A percentile compares a stretch with the other conserved stretches of the same genome.
Evolutionary conservation across 2,329 filamentous ascomycete species (phyloP).

Genomic region (Trichoderma sp.): DNA sequence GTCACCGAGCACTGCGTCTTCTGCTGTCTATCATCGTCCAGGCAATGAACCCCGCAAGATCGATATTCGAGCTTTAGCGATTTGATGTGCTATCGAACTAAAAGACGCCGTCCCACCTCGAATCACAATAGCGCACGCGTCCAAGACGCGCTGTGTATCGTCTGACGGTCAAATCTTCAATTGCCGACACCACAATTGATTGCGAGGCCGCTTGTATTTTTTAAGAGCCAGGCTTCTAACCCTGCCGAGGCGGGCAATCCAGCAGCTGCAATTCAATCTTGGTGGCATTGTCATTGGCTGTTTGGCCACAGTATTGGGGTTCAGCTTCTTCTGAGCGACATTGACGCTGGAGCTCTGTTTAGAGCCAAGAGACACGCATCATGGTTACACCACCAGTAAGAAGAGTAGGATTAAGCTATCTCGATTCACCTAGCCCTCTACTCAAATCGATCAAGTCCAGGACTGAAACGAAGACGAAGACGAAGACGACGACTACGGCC

Average conservation of each 20-base stretch:
- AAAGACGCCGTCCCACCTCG: neutral
- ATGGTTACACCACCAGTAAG: neutral
- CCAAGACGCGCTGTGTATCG: conserved; percentile 9
- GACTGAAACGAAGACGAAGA: neutral
- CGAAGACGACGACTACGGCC: neutral
- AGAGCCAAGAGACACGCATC: neutral
- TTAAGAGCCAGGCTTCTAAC: neutral
- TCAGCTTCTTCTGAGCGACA: neutral
- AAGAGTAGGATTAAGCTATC: neutral
- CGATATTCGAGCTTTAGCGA: conserved; percentile 15
- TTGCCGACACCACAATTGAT: neutral
- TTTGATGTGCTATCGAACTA: neutral
- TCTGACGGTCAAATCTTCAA: neutral
- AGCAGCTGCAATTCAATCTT: neutral
- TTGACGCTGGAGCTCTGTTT: neutral
- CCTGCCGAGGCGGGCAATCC: neutral
- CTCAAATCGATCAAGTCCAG: neutral
- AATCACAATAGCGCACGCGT: conserved; percentile 6
- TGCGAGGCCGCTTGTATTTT: neutral
- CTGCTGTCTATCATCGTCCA: neutral
- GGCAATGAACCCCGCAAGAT: neutral
- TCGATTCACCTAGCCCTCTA: neutral
- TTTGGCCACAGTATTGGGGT: neutral
- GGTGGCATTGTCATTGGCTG: neutral
- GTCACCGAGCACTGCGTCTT: neutral